Evolutionary conservation across 306 rosid genomes (phyloP), one percentile per base, ranked within the genome.

Genomic region (Corylus heterophylla): DNA sequence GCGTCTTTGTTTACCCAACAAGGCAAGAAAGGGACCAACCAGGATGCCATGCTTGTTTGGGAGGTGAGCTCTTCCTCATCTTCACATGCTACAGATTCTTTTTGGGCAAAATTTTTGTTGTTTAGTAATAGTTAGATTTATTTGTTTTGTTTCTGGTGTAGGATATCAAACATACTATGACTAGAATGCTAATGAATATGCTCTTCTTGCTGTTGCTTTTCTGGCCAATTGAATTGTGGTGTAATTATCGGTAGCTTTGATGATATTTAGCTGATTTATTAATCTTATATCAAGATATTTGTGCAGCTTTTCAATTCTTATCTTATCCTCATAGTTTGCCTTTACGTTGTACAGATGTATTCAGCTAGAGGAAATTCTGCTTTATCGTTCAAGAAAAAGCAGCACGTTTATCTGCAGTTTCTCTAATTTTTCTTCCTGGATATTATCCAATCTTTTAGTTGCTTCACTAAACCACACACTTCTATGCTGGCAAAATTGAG

Each of bases 1-100:
- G 92, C 98, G 2, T 90, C 99, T 78, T 62, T 96, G 85, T 96
- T 89, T 68, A 93, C 99, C 29, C 98, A 93, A 73, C 99, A 96
- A 79, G 99, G 99, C 72, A 96, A 89, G 84, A 96, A 96, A 81
- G 99, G 99, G 18, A 86, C 99, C 76, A 96, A 96, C 78, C 99
- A 96, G 79, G 99, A 96, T 77, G 99, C 99, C 81, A 96, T 96
- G 99, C n/a, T 96, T 81, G 94, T 96, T 82, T 96, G 99, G 99
- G 98, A 96, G 99, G 99, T 95, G 76, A 80, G 87, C 79, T 84
- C 73, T 52, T 80, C 35, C 56, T 54, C 62, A 8, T 48, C 52
- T 8, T 64, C 22, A 7, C 29, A 4, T 42, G 27, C 51, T 68
- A 11, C 18, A 4, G 13, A 39, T 42, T 18, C 6, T 68, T 68